Conservation (phyloP, 495 filamentous ascomycete species). For the Oidiodendron maius region DNA sequence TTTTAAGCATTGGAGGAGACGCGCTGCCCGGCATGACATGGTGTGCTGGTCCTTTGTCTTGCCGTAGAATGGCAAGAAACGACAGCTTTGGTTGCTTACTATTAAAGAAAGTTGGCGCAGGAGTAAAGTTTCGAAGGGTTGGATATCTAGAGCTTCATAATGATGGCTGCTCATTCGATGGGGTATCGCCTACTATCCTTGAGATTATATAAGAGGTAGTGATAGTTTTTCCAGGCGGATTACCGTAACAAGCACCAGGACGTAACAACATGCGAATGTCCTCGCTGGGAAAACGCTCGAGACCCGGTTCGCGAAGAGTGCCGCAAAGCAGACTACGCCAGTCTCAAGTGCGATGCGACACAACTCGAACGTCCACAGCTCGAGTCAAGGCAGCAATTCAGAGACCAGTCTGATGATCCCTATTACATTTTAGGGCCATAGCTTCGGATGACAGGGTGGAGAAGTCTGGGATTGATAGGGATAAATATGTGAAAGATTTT, state of each 20-base stretch:
- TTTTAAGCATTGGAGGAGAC: background rate
- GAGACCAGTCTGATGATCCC: conserved; percentile 6
- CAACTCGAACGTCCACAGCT: conserved; percentile 6
- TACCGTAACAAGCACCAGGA: conserved; percentile 7
- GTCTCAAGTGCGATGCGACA: conserved; percentile 5
- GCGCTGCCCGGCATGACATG: background rate
- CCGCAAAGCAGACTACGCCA: conserved; percentile 6
- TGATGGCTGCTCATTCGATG: background rate
- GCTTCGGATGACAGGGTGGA: conserved; percentile 8
- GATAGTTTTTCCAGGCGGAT: conserved; percentile 1
- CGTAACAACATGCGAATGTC: conserved; percentile 3
- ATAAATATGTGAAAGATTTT: conserved; percentile 15
- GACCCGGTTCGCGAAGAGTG: conserved; percentile 6
- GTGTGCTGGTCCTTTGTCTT: background rate
- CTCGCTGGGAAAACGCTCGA: conserved; percentile 4
- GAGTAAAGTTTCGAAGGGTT: conserved; percentile 1
- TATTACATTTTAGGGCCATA: conserved; percentile 7
- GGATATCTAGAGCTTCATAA: background rate
- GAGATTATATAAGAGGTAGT: conserved; percentile 9
- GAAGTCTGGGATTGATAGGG: conserved; percentile 15
- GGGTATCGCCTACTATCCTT: background rate
- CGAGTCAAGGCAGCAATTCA: conserved; percentile 6
- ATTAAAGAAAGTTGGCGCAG: conserved; percentile 5
- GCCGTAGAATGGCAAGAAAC: background rate
- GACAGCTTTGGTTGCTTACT: background rate